Base-by-base conservation (phyloP, 257 asterid species). In the Gentiana dahurica region DNA sequence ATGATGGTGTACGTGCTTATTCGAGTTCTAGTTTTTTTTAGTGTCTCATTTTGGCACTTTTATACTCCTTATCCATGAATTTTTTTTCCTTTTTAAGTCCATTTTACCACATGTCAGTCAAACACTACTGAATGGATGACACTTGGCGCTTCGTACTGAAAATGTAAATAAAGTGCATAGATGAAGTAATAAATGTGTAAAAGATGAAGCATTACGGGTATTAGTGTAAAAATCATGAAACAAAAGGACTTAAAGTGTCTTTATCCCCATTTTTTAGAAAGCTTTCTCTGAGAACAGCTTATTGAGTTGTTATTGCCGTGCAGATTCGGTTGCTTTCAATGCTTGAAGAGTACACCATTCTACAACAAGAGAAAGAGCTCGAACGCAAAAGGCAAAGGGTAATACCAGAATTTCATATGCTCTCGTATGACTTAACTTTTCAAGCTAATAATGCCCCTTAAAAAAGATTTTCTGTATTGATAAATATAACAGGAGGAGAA, bases 351-450 rank as follows among this genome's bases (percentile, higher is more conserved):
- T 88, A 92, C 34, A 69, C 61, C 54, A 73, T 69, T 65, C 74
- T 92, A 70, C 77, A 88, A 66, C 86, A 88, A 66, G 98, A 87
- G 70, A 88, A 85, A 61, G 98, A 92, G 70, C 69, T 71, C 56
- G 97, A 88, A 65, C 95, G 80, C 65, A 92, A 88, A 73, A 74
- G 94, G 62, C 91, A 81, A 73, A 77, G 97, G 88, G 97, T 91
- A 85, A 39, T 64, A 35, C 46, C 9, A 5, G 46, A 10, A 41
- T 41, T 41, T 5, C 9, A 41, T 41, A 41, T 41, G 46, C 9
- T 41, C 44, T 12, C 49, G 33, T 12, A 57, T 35, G 60, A 63
- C 48, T 63, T 15, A 47, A 53, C 37, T 36, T 6, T 45, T 45
- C 12, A 45, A 24, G 41, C 46, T 54, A 2, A 10, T 39, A 39